These are phyloP conservation scores for Metarhizium album DNA, from an alignment of 2,329 filamentous ascomycete species.

Conservation along the genomic window DNA sequence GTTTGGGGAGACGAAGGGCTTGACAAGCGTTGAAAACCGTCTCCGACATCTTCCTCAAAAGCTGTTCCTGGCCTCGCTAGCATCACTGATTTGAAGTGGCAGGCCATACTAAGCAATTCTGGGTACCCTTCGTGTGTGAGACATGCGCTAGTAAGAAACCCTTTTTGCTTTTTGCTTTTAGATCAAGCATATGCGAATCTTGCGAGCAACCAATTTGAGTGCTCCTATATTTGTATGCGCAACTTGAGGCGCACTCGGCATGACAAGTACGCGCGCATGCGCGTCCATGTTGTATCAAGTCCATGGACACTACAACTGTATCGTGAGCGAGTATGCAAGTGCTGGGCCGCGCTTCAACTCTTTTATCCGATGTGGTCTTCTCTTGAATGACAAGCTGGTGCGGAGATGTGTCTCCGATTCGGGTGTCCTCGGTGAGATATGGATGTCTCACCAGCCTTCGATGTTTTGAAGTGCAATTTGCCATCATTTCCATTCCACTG, in stretches of 20 bases:
- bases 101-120: neutral
- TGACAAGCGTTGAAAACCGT: neutral
- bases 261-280: neutral
- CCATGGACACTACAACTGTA: neutral
- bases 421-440: constrained; percentile 15
- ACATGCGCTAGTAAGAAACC: constrained; percentile 10
- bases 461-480: constrained; percentile 17
- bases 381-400: neutral
- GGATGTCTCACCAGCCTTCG: constrained; percentile 18
- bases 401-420: constrained; percentile 2
- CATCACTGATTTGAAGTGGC: neutral
- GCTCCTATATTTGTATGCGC: neutral
- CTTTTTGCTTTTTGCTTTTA: constrained; percentile 1
- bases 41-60: neutral
- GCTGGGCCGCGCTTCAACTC: no score
- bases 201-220: neutral
- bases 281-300: no score
- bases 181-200: neutral
- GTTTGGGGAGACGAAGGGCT: neutral
- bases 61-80: neutral
- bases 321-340: neutral
- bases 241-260: neutral
- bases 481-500: constrained; percentile 9
- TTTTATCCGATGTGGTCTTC: neutral
- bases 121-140: constrained; percentile 8